Base-by-base conservation (phyloP, 805 yeast species). In the Starmerella khaoyaiensis region DNA sequence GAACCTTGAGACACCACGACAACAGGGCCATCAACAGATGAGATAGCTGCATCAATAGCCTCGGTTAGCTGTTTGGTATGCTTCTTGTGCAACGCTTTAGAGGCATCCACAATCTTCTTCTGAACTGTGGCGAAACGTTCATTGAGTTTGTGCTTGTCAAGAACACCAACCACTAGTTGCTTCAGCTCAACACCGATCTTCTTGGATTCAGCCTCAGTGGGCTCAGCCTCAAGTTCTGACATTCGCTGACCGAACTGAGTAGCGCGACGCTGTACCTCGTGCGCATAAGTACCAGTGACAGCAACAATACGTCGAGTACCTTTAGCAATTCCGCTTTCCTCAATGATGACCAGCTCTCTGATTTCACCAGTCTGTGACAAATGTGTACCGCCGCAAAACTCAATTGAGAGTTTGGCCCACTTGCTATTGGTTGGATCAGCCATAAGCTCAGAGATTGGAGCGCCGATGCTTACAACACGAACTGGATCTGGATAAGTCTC, bases 361-460 rank as follows among this genome's bases (percentile, higher is more conserved):
- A 90, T 90, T 43, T 87, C 97, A 44, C 87, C 79, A 15, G 97
- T 87, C 61, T 79, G 78, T 34, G 72, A 69, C 48, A 90, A 95
- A 55, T 90, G 99, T 10, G 98, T 90, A 63, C 99, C 99, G 64
- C 99, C 99, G 64, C 99, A 90, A 69, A 90, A 90, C 65, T 90
- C 99, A 48, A 90, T 69, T 1, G 95, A 82, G 54, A 71, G 67
- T 28, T 71, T 63, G 52, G 59, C 62, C 97, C 98, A 90, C 53
- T 81, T 72, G 35, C 64, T 63, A 55, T 72, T 79, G 21, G 64
- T 51, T 49, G 96, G 94, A 51, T 75, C 67, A 5, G 68, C 66
- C 48, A 87, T 58, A 49, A 90, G 65, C 11, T 79, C 90, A 19
- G 80, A 84, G 30, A 90, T 84, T 32, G 94, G 76, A 28, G 72